Evolutionary conservation across 2,329 filamentous ascomycete genomes (phyloP).

Genomic region (Exophiala bonariae): DNA sequence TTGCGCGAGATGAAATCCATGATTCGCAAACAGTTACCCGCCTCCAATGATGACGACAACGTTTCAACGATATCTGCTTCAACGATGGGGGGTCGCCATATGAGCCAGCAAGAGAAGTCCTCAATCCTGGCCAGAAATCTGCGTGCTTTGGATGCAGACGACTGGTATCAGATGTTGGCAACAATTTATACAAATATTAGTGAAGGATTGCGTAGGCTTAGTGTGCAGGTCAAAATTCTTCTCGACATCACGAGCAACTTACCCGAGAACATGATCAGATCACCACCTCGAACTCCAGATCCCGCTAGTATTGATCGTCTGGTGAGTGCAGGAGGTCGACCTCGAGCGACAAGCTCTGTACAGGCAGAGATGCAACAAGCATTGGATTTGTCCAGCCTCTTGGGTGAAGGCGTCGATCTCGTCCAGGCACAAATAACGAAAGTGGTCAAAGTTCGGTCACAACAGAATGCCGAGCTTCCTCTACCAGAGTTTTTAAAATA

Average conservation of each 20-base stretch:
- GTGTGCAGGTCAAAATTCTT: constrained; percentile 91
- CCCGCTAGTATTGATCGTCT: constrained; percentile 18
- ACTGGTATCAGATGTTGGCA: constrained; percentile 79
- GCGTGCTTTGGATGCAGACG: constrained; percentile 75
- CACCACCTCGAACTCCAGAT: constrained; percentile 50
- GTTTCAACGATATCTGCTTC: constrained; percentile 86
- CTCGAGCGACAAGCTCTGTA: constrained; percentile 25
- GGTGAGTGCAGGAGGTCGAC: constrained; percentile 17
- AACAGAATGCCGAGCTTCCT: constrained; percentile 57
- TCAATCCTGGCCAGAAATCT: constrained; percentile 84
- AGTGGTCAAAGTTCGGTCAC: constrained; percentile 63
- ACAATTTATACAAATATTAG: constrained; percentile 85
- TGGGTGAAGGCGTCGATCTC: constrained; percentile 67
- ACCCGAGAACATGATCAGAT: constrained; percentile 42
- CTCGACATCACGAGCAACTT: constrained; percentile 81
- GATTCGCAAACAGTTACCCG: constrained; percentile 82
- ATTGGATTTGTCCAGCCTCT: constrained; percentile 64
- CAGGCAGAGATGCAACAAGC: constrained; percentile 64
- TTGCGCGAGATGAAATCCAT: constrained; percentile 82
- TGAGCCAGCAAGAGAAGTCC: constrained; percentile 85
- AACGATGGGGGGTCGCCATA: constrained; percentile 67
- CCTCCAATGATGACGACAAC: constrained; percentile 89
- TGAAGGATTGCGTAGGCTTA: constrained; percentile 80
- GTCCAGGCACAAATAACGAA: constrained; percentile 65
- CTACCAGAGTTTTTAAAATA: constrained; percentile 61